Evolutionary conservation across 805 yeast species (phyloP).

Genomic region (Lachancea fermentati): DNA sequence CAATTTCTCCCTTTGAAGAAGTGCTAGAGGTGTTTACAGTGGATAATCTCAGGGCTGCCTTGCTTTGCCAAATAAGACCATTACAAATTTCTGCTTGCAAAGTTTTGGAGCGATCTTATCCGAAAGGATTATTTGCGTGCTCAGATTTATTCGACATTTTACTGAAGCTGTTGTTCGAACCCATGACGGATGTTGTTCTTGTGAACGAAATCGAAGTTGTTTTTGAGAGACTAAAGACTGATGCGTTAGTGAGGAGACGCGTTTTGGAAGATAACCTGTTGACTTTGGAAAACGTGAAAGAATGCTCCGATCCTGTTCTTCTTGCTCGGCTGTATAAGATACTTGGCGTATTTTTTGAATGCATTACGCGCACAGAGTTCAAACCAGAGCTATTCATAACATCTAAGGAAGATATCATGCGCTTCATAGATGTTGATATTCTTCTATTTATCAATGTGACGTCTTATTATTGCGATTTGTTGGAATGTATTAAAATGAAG

Average conservation of each 20-base stretch:
- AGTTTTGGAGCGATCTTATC: conserved; percentile 24
- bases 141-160: conserved; percentile 20
- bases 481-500: conserved; percentile 8
- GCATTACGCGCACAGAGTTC: conserved; percentile 16
- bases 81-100: conserved; percentile 23
- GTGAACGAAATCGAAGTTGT: conserved; percentile 24
- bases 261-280: conserved; percentile 19
- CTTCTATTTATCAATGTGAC: conserved; percentile 22
- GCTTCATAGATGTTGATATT: conserved; percentile 17
- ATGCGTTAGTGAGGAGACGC: conserved; percentile 21
- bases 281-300: conserved; percentile 14
- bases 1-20: conserved; percentile 21
- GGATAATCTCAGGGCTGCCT: conserved; percentile 20
- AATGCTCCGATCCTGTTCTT: conserved; percentile 11
- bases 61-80: conserved; percentile 17
- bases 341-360: conserved; percentile 11
- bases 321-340: conserved; percentile 24
- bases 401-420: conserved; percentile 11
- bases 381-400: conserved; percentile 18
- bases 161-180: conserved; percentile 19
- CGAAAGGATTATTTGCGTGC: conserved; percentile 23
- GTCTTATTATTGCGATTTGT: conserved; percentile 17
- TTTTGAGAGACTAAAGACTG: conserved; percentile 14
- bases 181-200: conserved; percentile 16
- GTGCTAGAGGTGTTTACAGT: conserved; percentile 18